Conservation (phyloP, 2,329 filamentous ascomycete species). For the Huntiella savannae region DNA sequence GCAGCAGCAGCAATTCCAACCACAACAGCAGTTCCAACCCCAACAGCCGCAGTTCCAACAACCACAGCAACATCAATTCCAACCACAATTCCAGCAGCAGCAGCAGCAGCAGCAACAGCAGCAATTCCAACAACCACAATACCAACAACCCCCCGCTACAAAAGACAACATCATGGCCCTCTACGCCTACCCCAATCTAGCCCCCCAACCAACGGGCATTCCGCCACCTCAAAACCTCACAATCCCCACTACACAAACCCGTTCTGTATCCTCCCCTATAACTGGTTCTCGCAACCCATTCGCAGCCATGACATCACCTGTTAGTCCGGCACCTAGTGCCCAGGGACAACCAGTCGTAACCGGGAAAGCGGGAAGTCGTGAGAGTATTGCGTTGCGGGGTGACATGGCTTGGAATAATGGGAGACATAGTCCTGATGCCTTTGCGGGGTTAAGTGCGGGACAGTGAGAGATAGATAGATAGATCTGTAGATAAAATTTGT, state of each 20-base stretch:
- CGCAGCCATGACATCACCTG: conserved; percentile 18
- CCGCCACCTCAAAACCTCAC: conserved; percentile 12
- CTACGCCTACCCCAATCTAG: conserved; percentile 37
- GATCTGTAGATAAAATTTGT: no score
- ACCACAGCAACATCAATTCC: conserved; percentile 11
- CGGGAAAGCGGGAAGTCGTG: conserved; percentile 31
- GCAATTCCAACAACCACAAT: conserved; percentile 16
- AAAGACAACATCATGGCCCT: conserved; percentile 60
- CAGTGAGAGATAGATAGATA: conserved; percentile 16
- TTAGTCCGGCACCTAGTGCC: conserved; percentile 13
- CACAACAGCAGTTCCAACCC: conserved; percentile 9
- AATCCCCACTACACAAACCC: conserved; percentile 12
- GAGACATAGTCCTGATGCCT: conserved; percentile 61
- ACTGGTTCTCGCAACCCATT: conserved; percentile 40
- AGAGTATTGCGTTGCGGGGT: conserved; percentile 49
- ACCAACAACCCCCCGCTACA: conserved; percentile 29
- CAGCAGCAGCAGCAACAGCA: conserved; percentile 14
- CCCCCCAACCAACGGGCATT: conserved; percentile 11
- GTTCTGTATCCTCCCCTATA: conserved; percentile 19
- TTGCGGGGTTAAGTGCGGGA: conserved; percentile 52
- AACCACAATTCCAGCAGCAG: conserved; percentile 15
- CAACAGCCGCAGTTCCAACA: conserved; percentile 11
- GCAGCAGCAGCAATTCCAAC: conserved; percentile 7
- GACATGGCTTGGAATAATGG: conserved; percentile 49
- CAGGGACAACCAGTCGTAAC: conserved; percentile 21